A percentile compares a stretch with the other conserved stretches of the same genome.
phyloP scores from a whole-genome alignment of 805 yeast species.

The Kodamaea hsintzibuensis region DNA sequence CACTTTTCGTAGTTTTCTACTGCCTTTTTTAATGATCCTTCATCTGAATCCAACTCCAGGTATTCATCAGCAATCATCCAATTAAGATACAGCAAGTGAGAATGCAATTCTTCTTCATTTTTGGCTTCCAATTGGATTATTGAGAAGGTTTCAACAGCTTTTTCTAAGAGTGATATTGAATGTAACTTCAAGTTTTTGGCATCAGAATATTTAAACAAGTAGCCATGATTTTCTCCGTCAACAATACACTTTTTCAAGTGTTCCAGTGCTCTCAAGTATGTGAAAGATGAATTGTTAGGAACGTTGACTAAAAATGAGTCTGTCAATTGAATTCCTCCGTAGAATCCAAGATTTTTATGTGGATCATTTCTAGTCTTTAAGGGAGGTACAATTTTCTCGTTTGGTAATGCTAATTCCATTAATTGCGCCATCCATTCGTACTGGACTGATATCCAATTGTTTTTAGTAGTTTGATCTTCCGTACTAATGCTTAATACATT shows the following conservation, averaged over 20 bases:
- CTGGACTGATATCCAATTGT: constrained; percentile 63
- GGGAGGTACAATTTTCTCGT: constrained; percentile 27
- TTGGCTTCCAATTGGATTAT: neutral
- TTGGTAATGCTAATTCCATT: constrained; percentile 41
- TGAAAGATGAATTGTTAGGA: constrained; percentile 30
- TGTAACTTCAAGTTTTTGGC: constrained; percentile 6
- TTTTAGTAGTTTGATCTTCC: constrained; percentile 1
- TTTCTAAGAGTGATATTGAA: constrained; percentile 8
- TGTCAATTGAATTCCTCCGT: constrained; percentile 36
- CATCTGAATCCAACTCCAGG: constrained; percentile 12
- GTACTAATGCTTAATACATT: constrained; percentile 43
- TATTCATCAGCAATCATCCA: constrained; percentile 55
- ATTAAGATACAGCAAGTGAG: constrained; percentile 31
- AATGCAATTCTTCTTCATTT: neutral
- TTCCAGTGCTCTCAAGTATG: constrained; percentile 27
- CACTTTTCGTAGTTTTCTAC: constrained; percentile 19
- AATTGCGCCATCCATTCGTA: constrained; percentile 65
- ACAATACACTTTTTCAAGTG: constrained; percentile 13
- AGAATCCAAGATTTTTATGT: constrained; percentile 17
- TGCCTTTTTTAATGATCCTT: constrained; percentile 15
- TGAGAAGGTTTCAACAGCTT: neutral
- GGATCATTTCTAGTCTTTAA: constrained; percentile 6
- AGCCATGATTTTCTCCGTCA: constrained; percentile 2
- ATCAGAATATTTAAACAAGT: constrained; percentile 10
- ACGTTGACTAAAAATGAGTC: constrained; percentile 21